Percentiles rank a stretch among this genome's conserved stretches.
Evolutionary conservation across 2,329 filamentous ascomycete species (phyloP).

Genomic region (Aureobasidium zeae): DNA sequence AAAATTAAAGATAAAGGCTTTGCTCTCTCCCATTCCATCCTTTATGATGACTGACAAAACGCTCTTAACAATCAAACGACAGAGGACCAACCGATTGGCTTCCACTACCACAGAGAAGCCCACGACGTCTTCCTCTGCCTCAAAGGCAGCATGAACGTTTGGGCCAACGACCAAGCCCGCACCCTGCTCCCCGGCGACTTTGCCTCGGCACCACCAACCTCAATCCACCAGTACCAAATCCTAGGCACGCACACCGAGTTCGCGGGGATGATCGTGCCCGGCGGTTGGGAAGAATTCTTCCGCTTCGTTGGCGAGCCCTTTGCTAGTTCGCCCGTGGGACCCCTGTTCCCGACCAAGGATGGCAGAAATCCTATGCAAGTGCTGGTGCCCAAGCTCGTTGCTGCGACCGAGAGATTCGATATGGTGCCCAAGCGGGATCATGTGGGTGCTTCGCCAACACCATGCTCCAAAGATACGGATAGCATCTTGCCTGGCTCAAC

Average conservation of each 20-base stretch:
- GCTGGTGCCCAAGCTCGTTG: slow-evolving; percentile 47
- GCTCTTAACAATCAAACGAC: no score
- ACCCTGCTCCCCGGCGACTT: slow-evolving; percentile 49
- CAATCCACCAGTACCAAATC: slow-evolving; percentile 47
- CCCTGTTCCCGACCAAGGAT: slow-evolving; percentile 44
- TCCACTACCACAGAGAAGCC: slow-evolving; percentile 48
- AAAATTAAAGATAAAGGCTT: no score
- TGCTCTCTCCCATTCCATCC: no score
- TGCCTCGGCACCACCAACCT: slow-evolving; percentile 44
- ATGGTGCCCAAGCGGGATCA: slow-evolving; percentile 46
- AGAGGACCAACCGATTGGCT: slow-evolving; percentile 30
- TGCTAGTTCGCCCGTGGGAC: slow-evolving; percentile 19
- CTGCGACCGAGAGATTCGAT: slow-evolving; percentile 47
- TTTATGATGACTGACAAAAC: no score
- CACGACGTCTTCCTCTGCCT: slow-evolving; percentile 50
- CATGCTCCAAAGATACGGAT: slow-evolving; percentile 35
- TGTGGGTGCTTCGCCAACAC: slow-evolving; percentile 35
- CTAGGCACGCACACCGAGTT: slow-evolving; percentile 47
- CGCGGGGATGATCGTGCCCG: slow-evolving; percentile 46
- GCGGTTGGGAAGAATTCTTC: slow-evolving; percentile 54
- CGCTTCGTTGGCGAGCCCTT: slow-evolving; percentile 48
- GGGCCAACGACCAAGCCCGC: slow-evolving; percentile 48
- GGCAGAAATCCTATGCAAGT: slow-evolving; percentile 42
- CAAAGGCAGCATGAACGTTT: slow-evolving; percentile 48
- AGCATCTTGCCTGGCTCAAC: slow-evolving; percentile 32